Evolutionary conservation across 2,329 filamentous ascomycete genomes (phyloP).

Genomic region (Botrytis tulipae): DNA sequence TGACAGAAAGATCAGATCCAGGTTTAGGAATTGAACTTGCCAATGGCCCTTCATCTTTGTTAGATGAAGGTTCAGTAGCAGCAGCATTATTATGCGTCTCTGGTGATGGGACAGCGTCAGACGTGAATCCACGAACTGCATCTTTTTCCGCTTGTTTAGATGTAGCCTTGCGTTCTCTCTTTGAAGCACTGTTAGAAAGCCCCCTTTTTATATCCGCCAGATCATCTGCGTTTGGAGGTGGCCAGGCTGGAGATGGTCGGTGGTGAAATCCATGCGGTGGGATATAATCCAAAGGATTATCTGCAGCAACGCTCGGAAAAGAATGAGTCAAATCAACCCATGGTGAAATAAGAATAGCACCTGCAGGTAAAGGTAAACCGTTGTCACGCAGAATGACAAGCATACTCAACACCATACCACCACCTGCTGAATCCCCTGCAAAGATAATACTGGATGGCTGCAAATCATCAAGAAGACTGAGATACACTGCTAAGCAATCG

Average conservation of each 20-base stretch:
- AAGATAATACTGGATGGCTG: constrained; percentile 80
- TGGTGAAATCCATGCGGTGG: constrained; percentile 86
- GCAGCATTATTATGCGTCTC: constrained; percentile 38
- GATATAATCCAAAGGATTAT: constrained; percentile 80
- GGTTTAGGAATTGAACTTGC: constrained; percentile 39
- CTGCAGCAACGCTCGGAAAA: constrained; percentile 80
- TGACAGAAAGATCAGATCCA: constrained; percentile 56
- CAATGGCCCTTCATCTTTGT: constrained; percentile 27
- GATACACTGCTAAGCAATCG: constrained; percentile 84
- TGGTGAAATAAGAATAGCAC: constrained; percentile 85
- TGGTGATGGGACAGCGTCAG: constrained; percentile 31
- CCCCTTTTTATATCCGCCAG: constrained; percentile 48
- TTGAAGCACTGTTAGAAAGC: constrained; percentile 51
- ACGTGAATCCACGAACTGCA: constrained; percentile 41
- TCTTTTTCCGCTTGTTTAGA: constrained; percentile 40
- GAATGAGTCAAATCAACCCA: constrained; percentile 97
- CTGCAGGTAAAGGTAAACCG: constrained; percentile 79
- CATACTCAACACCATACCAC: constrained; percentile 81
- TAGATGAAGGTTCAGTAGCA: constrained; percentile 35
- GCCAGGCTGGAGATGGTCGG: constrained; percentile 87
- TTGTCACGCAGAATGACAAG: constrained; percentile 80
- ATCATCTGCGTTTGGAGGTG: constrained; percentile 81
- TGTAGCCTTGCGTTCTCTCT: constrained; percentile 39
- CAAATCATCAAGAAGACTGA: constrained; percentile 75
- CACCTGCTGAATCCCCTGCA: constrained; percentile 90